These are phyloP conservation scores for Vigna nakashimae DNA, from an alignment of 306 rosid species.

Conservation along the genomic window DNA sequence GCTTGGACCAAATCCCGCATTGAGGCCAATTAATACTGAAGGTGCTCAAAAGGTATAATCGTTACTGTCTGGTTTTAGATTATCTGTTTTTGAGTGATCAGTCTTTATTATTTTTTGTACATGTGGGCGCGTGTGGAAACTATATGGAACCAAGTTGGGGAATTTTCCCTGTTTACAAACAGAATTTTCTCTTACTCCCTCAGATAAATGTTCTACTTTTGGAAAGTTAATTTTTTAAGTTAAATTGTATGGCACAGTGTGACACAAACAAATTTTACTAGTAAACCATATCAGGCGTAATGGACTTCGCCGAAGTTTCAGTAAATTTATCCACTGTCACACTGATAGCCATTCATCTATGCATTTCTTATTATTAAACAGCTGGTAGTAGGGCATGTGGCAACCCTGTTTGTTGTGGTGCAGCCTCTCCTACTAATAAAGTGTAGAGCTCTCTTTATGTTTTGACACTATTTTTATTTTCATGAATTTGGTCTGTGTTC, in stretches of 20 bases:
- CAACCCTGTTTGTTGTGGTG: not conserved
- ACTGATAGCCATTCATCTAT: not conserved
- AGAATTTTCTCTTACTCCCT: not conserved
- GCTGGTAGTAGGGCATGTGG: not conserved
- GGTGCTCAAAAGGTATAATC: slow-evolving; percentile 91
- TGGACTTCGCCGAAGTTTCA: not conserved
- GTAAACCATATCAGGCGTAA: not conserved
- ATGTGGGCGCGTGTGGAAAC: not conserved
- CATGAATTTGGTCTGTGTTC: slow-evolving; percentile 30
- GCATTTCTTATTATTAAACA: not conserved
- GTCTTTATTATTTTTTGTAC: not conserved
- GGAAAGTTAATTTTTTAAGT: not conserved
- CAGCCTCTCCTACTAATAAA: not conserved
- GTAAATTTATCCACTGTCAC: not conserved
- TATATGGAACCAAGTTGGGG: not conserved
- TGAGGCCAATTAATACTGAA: slow-evolving; percentile 86
- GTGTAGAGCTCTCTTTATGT: slow-evolving; percentile 4
- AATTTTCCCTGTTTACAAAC: not conserved
- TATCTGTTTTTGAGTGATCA: not conserved
- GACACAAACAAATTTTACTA: not conserved
- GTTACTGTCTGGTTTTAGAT: not conserved
- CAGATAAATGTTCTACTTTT: not conserved
- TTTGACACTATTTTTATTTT: slow-evolving; percentile 44
- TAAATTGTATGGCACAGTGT: not conserved
- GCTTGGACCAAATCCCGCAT: slow-evolving; percentile 91